Conservation (phyloP, 257 asterid species). For the Nicotiana undulata region DNA sequence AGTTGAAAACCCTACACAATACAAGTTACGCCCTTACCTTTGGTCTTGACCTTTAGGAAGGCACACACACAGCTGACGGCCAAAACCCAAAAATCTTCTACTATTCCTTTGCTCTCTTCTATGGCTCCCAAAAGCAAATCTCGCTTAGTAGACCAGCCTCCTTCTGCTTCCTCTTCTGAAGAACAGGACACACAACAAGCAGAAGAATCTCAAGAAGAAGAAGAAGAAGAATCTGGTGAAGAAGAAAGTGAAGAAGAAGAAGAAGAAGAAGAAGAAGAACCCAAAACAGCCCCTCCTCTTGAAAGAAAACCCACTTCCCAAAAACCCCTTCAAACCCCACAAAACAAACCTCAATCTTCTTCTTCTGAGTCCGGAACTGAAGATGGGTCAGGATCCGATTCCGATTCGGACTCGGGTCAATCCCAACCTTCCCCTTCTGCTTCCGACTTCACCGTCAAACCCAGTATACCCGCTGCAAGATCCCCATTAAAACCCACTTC, state of each 20-base stretch:
- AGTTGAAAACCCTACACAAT: not conserved
- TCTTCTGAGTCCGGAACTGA: not conserved
- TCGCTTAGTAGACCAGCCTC: conserved; percentile 14
- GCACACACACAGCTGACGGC: not conserved
- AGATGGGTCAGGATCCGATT: conserved; percentile 13
- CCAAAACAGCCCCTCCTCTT: not conserved
- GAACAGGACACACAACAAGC: conserved; percentile 6
- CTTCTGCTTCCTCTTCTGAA: conserved; percentile 18
- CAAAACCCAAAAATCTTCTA: not conserved
- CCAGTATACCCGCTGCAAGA: conserved; percentile 2
- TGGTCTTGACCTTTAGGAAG: not conserved
- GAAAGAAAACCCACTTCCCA: not conserved
- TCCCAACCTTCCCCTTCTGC: conserved; percentile 28
- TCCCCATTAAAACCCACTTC: conserved; percentile 15
- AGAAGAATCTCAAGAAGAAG: not conserved
- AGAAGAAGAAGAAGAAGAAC: not conserved
- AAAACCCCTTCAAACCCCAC: not conserved
- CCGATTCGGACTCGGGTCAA: conserved; percentile 27
- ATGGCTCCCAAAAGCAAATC: conserved; percentile 19
- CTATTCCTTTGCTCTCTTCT: not conserved
- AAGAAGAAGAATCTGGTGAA: not conserved
- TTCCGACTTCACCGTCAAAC: conserved; percentile 34
- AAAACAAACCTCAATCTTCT: conserved; percentile 3
- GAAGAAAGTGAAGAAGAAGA: conserved; percentile 12
- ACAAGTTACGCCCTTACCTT: not conserved